phyloP scores from a whole-genome alignment of 2,329 filamentous ascomycete species.

The Neurospora crassa region DNA sequence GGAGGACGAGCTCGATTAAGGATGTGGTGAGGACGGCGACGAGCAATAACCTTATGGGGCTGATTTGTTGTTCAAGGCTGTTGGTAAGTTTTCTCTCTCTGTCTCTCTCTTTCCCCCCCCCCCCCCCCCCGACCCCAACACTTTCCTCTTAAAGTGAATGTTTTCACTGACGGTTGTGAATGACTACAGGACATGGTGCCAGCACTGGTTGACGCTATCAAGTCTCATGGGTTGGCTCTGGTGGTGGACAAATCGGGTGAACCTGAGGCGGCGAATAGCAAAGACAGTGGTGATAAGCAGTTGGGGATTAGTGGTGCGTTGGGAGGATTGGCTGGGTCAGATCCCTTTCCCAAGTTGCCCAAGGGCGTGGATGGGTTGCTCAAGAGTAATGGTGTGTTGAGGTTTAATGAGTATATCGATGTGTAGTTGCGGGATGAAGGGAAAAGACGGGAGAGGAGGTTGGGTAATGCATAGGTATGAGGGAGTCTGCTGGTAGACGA shows the following conservation, averaged over 20 bases:
- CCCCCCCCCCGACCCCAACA: no score
- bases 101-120: not conserved
- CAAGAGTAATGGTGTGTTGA: slow-evolving; percentile 75
- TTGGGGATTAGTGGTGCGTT: not conserved
- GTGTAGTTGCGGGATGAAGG: slow-evolving; percentile 30
- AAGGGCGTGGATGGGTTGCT: slow-evolving; percentile 82
- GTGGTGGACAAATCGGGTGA: slow-evolving; percentile 77
- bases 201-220: slow-evolving; percentile 84
- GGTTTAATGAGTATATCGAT: slow-evolving; percentile 89
- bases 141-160: no score
- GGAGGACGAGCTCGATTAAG: slow-evolving; percentile 78
- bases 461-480: not conserved
- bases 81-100: slow-evolving; percentile 49
- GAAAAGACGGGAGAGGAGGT: not conserved
- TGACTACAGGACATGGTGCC: slow-evolving; percentile 73
- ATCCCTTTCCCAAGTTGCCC: slow-evolving; percentile 53
- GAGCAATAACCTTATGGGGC: slow-evolving; percentile 95
- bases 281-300: slow-evolving; percentile 7
- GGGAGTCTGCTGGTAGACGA: not conserved
- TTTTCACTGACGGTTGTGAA: slow-evolving; percentile 2
- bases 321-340: slow-evolving; percentile 17
- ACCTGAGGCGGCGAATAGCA: slow-evolving; percentile 17
- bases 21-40: slow-evolving; percentile 88
- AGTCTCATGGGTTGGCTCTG: slow-evolving; percentile 83
- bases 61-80: slow-evolving; percentile 81